Evolutionary conservation across 106 monocot genomes (phyloP).

Genomic region (Hemerocallis citrina): DNA sequence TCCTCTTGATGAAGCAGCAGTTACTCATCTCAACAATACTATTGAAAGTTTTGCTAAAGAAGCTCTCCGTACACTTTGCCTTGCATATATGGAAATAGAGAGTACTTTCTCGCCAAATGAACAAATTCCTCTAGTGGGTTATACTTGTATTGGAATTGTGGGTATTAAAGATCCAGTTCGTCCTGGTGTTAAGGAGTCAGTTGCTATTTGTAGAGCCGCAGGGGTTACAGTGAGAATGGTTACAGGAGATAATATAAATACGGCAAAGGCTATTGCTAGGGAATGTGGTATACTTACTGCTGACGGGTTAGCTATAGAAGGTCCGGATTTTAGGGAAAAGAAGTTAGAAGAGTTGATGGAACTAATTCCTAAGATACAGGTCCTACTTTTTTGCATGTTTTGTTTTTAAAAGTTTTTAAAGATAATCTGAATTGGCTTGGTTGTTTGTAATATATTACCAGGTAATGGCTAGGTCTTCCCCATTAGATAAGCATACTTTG

Average conservation of each 20-base stretch:
- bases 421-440: background rate
- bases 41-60: slow-evolving; percentile 35
- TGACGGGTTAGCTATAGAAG: slow-evolving; percentile 38
- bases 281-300: slow-evolving; percentile 44
- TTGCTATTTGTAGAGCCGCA: slow-evolving; percentile 34
- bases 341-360: slow-evolving; percentile 20
- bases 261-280: slow-evolving; percentile 41
- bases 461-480: slow-evolving; percentile 55
- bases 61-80: slow-evolving; percentile 39
- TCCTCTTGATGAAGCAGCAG: slow-evolving; percentile 17
- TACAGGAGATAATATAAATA: slow-evolving; percentile 42
- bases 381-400: background rate
- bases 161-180: slow-evolving; percentile 48
- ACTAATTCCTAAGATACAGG: slow-evolving; percentile 40
- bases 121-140: slow-evolving; percentile 24
- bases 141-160: slow-evolving; percentile 35
- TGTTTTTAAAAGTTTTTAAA: background rate
- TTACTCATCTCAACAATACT: slow-evolving; percentile 12
- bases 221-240: slow-evolving; percentile 43
- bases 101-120: slow-evolving; percentile 12
- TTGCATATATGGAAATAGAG: slow-evolving; percentile 31
- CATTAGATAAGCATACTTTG: slow-evolving; percentile 43
- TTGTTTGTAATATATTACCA: background rate
- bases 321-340: slow-evolving; percentile 36
- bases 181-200: slow-evolving; percentile 37